Conservation (phyloP, 352 stramenopile species). For the Phytophthora vignae region DNA sequence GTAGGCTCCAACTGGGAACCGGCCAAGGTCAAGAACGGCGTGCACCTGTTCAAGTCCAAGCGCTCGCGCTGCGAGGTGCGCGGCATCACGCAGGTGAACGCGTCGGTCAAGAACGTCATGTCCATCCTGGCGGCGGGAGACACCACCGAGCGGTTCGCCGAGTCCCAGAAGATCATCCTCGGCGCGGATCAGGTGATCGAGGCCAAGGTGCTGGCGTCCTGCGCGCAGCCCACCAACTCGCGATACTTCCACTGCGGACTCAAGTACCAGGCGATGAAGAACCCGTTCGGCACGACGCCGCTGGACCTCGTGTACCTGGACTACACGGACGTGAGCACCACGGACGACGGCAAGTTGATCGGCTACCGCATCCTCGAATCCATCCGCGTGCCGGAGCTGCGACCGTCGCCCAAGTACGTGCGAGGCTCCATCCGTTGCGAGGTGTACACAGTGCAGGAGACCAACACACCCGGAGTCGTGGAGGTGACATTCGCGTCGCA, state of each 20-base stretch:
- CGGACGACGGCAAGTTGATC: conserved; percentile 63
- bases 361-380: conserved; percentile 84
- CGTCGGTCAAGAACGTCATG: conserved; percentile 88
- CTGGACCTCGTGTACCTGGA: conserved; percentile 86
- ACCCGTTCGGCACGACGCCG: conserved; percentile 68
- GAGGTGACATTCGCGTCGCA: conserved; percentile 87
- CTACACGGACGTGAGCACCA: conserved; percentile 85
- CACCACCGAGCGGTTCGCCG: conserved; percentile 61
- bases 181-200: conserved; percentile 73
- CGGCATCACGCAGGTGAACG: conserved; percentile 74
- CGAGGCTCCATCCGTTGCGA: conserved; percentile 83
- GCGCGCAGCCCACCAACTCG: conserved; percentile 60
- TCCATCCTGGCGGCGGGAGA: conserved; percentile 63
- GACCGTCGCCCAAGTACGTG: conserved; percentile 62
- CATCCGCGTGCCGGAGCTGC: conserved; percentile 77
- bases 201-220: conserved; percentile 71
- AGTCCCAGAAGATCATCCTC: conserved; percentile 69
- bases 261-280: conserved; percentile 87
- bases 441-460: conserved; percentile 83
- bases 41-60: conserved; percentile 76
- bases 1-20: conserved; percentile 64
- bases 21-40: conserved; percentile 71
- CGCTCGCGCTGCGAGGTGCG: conserved; percentile 80
- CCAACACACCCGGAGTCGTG: conserved; percentile 69
- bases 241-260: conserved; percentile 84